Conservation (phyloP, 148 eudicot species). For the Fagopyrum tataricum region DNA sequence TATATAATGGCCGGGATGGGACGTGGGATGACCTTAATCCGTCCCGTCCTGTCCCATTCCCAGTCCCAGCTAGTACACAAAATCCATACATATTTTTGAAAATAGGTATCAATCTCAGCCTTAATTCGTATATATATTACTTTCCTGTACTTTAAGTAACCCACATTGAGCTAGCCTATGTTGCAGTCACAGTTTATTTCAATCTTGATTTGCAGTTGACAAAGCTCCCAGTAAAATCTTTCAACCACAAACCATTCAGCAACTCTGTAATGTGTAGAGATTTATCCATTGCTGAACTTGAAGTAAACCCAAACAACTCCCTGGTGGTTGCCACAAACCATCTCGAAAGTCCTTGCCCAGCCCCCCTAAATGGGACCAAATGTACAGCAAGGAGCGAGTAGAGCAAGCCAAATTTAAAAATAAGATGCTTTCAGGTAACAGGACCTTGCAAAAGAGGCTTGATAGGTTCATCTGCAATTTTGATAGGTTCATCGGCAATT, state of each 20-base stretch:
- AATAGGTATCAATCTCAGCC: no score
- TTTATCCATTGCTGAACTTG: slow-evolving; percentile 56
- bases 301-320: slow-evolving; percentile 22
- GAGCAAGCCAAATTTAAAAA: slow-evolving; percentile 80
- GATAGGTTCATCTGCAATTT: slow-evolving; percentile 58
- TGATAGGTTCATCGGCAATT: no score
- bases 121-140: no score
- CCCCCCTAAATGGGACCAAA: slow-evolving; percentile 89
- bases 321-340: slow-evolving; percentile 73
- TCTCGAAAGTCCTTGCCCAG: slow-evolving; percentile 85
- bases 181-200: no score
- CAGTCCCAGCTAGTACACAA: no score
- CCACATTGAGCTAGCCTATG: no score
- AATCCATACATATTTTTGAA: no score
- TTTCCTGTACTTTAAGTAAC: no score
- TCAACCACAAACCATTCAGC: slow-evolving; percentile 45
- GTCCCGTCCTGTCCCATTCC: no score
- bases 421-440: slow-evolving; percentile 55
- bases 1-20: no score
- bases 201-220: slow-evolving; percentile 38
- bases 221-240: slow-evolving; percentile 73
- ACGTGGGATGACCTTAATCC: no score
- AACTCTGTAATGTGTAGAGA: slow-evolving; percentile 71
- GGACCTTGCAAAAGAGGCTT: slow-evolving; percentile 57
- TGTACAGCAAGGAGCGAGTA: slow-evolving; percentile 89